Evolutionary conservation across 176 grass and related monocot species (phyloP).

Genomic region (Puccinellia tenuiflora): DNA sequence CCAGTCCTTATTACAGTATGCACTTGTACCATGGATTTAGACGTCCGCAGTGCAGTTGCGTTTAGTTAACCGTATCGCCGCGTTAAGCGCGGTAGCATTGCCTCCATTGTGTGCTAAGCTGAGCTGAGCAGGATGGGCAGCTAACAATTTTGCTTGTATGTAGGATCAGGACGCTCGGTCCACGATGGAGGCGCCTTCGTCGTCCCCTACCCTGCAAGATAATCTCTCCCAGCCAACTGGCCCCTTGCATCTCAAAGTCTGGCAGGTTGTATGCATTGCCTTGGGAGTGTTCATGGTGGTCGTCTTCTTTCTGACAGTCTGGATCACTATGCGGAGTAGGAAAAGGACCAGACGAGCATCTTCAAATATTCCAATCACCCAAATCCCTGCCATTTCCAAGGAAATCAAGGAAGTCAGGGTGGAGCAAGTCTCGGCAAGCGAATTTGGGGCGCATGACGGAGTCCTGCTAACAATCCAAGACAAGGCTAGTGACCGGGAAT

Average conservation of each 20-base stretch:
- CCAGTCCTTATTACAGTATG: neutral
- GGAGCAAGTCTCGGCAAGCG: constrained; percentile 53
- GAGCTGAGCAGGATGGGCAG: neutral
- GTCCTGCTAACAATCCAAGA: constrained; percentile 56
- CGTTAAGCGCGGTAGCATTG: neutral
- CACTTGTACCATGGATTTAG: constrained; percentile 8
- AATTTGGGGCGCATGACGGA: constrained; percentile 38
- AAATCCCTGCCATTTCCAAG: constrained; percentile 76
- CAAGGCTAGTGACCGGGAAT: constrained; percentile 53
- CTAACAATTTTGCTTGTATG: constrained; percentile 36
- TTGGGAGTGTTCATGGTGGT: constrained; percentile 69
- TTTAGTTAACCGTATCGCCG: constrained; percentile 19
- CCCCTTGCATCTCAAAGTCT: constrained; percentile 87
- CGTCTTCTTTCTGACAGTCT: constrained; percentile 62
- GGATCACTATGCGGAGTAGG: constrained; percentile 62
- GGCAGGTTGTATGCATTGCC: constrained; percentile 76
- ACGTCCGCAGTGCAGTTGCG: constrained; percentile 21
- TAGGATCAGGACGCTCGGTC: constrained; percentile 38
- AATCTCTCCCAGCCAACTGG: constrained; percentile 66
- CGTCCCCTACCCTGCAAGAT: constrained; percentile 64
- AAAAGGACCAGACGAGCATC: constrained; percentile 58
- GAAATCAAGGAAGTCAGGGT: constrained; percentile 91
- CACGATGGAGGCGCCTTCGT: constrained; percentile 25
- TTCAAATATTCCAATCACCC: constrained; percentile 56
- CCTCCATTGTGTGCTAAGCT: constrained; percentile 11